These are phyloP conservation scores for Ogataea zsoltii DNA, from an alignment of 805 yeast species.

Conservation along the genomic window DNA sequence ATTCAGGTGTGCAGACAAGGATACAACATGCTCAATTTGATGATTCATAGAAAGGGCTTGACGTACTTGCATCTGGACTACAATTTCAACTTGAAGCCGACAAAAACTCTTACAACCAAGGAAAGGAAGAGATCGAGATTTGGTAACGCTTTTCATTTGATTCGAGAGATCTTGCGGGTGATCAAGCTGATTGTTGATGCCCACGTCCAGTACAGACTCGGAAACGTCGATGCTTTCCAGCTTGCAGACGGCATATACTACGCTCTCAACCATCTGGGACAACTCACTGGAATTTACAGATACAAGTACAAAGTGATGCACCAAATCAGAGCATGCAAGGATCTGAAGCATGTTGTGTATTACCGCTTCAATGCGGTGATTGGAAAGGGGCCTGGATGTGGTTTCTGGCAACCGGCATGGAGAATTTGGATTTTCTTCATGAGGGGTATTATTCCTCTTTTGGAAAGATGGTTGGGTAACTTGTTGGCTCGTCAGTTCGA, in stretches of 20 bases:
- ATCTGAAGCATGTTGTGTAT: conserved; percentile 88
- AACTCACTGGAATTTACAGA: conserved; percentile 92
- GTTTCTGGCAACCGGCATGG: conserved; percentile 99
- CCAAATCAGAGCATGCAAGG: conserved; percentile 94
- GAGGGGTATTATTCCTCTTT: conserved; percentile 86
- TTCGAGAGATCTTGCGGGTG: conserved; percentile 85
- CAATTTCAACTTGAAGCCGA: conserved; percentile 93
- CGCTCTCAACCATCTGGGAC: conserved; percentile 90
- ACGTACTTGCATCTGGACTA: conserved; percentile 93
- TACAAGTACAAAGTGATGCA: conserved; percentile 98
- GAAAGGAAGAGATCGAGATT: conserved; percentile 94
- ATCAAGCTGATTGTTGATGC: conserved; percentile 87
- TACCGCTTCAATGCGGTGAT: conserved; percentile 79
- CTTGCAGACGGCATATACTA: conserved; percentile 93
- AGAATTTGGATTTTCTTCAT: conserved; percentile 91
- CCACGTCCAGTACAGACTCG: conserved; percentile 87
- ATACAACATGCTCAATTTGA: conserved; percentile 83
- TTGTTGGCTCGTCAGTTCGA: conserved; percentile 90
- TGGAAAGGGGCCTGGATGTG: conserved; percentile 98
- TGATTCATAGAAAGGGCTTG: conserved; percentile 87
- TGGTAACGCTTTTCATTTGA: conserved; percentile 93
- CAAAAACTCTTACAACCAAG: conserved; percentile 92
- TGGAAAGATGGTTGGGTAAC: conserved; percentile 95
- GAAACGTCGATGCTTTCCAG: conserved; percentile 90
- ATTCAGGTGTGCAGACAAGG: conserved; percentile 93